These are phyloP conservation scores for Dichomitus squalens DNA, from an alignment of 1,284 basidiomycete species.

Conservation along the genomic window DNA sequence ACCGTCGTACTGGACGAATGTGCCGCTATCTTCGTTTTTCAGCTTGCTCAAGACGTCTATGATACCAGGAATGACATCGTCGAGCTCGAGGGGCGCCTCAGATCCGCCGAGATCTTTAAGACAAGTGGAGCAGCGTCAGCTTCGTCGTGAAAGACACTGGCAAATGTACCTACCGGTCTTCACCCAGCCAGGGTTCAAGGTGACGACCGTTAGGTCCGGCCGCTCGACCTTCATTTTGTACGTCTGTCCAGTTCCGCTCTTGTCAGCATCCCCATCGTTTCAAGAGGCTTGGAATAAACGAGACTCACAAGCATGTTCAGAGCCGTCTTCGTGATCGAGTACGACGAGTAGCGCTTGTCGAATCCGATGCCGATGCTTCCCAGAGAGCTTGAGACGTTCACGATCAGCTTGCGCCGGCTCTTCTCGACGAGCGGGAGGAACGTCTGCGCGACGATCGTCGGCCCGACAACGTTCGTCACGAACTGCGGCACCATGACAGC, in stretches of 20 bases:
- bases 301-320: slow-evolving; percentile 33
- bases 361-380: slow-evolving; percentile 33
- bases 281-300: too few relatives aligned
- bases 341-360: slow-evolving; percentile 27
- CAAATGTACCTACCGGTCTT: slow-evolving; percentile 32
- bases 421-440: slow-evolving; percentile 36
- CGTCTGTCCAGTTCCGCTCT: slow-evolving; percentile 20
- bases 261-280: too few relatives aligned
- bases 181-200: slow-evolving; percentile 34
- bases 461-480: slow-evolving; percentile 37
- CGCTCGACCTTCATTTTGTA: slow-evolving; percentile 34
- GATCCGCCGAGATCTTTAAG: slow-evolving; percentile 35
- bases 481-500: slow-evolving; percentile 27
- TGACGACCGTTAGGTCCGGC: slow-evolving; percentile 27
- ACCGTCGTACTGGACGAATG: slow-evolving; percentile 34
- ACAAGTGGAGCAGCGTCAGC: too few relatives aligned
- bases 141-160: too few relatives aligned
- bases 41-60: slow-evolving; percentile 28
- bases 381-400: slow-evolving; percentile 37
- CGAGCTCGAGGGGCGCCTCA: slow-evolving; percentile 32
- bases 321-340: slow-evolving; percentile 33
- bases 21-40: slow-evolving; percentile 30
- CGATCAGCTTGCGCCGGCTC: slow-evolving; percentile 36
- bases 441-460: slow-evolving; percentile 34
- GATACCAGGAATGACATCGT: slow-evolving; percentile 29